Percentiles rank a stretch among this genome's conserved stretches.
These are phyloP conservation scores for Pseudognaphalium luteoalbum DNA, from an alignment of 129 eudicot genomes.

Conservation along the genomic window DNA sequence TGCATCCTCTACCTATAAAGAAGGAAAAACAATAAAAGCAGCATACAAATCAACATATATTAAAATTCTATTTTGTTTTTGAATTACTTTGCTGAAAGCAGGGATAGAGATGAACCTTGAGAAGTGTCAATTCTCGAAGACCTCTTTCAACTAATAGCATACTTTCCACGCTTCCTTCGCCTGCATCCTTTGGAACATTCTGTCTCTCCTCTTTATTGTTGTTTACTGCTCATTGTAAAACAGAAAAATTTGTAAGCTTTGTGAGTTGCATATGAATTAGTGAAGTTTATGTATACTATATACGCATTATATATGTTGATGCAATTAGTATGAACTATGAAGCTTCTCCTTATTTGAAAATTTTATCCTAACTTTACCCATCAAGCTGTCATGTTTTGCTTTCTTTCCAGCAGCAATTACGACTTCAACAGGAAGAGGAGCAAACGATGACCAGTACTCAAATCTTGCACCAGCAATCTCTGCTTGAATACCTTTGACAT, in stretches of 20 bases:
- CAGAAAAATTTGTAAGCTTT: background rate
- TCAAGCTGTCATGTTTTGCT: conserved; percentile 51
- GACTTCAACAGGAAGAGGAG: conserved; percentile 62
- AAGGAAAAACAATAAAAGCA: conserved; percentile 8
- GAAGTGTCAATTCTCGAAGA: conserved; percentile 64
- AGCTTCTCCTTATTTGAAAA: conserved; percentile 15
- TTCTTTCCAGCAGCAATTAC: conserved; percentile 70
- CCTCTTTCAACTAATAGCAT: conserved; percentile 95
- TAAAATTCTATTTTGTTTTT: background rate
- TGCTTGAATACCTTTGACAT: conserved; percentile 62
- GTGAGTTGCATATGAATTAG: background rate
- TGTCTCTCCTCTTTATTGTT: conserved; percentile 60
- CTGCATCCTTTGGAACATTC: conserved; percentile 34
- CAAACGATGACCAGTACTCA: conserved; percentile 76
- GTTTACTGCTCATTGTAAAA: conserved; percentile 39
- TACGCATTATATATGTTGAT: background rate
- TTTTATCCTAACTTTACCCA: conserved; percentile 31
- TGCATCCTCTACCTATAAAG: conserved; percentile 75
- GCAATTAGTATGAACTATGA: conserved; percentile 18
- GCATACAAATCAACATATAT: background rate
- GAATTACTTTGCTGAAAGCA: background rate
- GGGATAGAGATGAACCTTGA: conserved; percentile 52
- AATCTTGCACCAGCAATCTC: conserved; percentile 72
- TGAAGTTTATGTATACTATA: background rate
- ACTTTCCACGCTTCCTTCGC: conserved; percentile 77